phyloP scores from a whole-genome alignment of 176 grass and related monocot genomes.

The Elymus sibiricus region DNA sequence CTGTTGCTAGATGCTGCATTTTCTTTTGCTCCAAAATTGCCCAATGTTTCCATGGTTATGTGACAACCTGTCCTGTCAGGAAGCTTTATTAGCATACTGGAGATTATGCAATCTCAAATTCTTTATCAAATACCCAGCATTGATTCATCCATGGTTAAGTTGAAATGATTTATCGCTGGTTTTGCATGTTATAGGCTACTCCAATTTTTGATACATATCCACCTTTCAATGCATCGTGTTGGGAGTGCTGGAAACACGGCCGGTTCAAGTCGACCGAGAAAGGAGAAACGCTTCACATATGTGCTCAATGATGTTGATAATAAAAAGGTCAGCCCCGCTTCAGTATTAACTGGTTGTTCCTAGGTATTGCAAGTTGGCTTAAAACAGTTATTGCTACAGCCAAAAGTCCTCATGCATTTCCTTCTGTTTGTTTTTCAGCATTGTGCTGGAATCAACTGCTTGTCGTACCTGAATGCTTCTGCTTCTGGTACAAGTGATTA shows the following conservation, averaged over 20 bases:
- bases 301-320: conserved; percentile 88
- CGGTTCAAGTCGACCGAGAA: conserved; percentile 78
- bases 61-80: background rate
- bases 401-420: conserved; percentile 14
- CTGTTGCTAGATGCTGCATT: background rate
- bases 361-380: conserved; percentile 19
- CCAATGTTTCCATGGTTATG: background rate
- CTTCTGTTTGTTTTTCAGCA: conserved; percentile 61
- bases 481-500: conserved; percentile 61
- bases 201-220: conserved; percentile 25
- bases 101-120: background rate
- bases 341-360: background rate
- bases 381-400: background rate
- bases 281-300: conserved; percentile 96
- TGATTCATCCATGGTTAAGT: background rate
- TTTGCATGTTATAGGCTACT: conserved; percentile 32
- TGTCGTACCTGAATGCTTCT: conserved; percentile 72
- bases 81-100: conserved; percentile 1
- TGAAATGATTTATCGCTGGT: background rate
- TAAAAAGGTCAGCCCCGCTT: conserved; percentile 63
- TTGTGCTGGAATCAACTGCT: conserved; percentile 90
- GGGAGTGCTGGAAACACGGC: conserved; percentile 75
- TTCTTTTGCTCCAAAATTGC: background rate
- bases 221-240: conserved; percentile 89
- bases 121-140: background rate